Conservation (phyloP, 371 early-diverging fungal genomes). For the Actinomortierella ambigua region DNA sequence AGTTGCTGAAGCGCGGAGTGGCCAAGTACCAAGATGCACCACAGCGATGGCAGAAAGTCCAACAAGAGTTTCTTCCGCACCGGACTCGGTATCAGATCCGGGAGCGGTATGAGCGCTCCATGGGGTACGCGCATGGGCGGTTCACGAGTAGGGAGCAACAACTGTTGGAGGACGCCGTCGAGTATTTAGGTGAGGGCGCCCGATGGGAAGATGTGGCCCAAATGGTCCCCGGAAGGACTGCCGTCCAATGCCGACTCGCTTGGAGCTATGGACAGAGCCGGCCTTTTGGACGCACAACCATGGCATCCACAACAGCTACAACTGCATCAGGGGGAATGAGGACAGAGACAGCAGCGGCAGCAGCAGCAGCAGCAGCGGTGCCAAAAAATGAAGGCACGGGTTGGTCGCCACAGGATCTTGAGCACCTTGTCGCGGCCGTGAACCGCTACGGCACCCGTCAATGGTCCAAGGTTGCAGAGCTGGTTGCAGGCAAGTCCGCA, state of each 20-base stretch:
- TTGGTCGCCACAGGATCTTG: slow-evolving; percentile 26
- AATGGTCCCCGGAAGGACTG: slow-evolving; percentile 38
- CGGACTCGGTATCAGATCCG: slow-evolving; percentile 20
- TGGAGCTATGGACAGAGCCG: slow-evolving; percentile 40
- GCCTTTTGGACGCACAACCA: too few relatives aligned
- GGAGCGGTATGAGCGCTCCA: slow-evolving; percentile 29
- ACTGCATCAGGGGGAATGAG: too few relatives aligned
- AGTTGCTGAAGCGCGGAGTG: slow-evolving; percentile 22
- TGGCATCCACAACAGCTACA: too few relatives aligned
- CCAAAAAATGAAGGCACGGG: slow-evolving; percentile 16
- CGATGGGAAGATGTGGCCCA: slow-evolving; percentile 29
- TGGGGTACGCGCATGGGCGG: slow-evolving; percentile 19
- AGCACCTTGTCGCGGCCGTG: slow-evolving; percentile 25
- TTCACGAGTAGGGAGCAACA: slow-evolving; percentile 29
- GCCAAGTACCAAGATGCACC: slow-evolving; percentile 7
- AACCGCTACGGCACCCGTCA: slow-evolving; percentile 22
- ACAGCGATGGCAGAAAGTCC: slow-evolving; percentile 24
- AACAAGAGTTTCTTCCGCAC: slow-evolving; percentile 24
- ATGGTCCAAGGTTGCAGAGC: slow-evolving; percentile 29
- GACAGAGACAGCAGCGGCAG: too few relatives aligned
- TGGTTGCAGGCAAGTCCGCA: slow-evolving; percentile 38
- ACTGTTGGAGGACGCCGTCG: slow-evolving; percentile 29
- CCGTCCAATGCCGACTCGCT: slow-evolving; percentile 28
- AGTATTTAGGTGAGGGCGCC: slow-evolving; percentile 30
- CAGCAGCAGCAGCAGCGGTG: too few relatives aligned